phyloP scores from a whole-genome alignment of 306 rosid genomes.

The Cucurbita argyrosperma region DNA sequence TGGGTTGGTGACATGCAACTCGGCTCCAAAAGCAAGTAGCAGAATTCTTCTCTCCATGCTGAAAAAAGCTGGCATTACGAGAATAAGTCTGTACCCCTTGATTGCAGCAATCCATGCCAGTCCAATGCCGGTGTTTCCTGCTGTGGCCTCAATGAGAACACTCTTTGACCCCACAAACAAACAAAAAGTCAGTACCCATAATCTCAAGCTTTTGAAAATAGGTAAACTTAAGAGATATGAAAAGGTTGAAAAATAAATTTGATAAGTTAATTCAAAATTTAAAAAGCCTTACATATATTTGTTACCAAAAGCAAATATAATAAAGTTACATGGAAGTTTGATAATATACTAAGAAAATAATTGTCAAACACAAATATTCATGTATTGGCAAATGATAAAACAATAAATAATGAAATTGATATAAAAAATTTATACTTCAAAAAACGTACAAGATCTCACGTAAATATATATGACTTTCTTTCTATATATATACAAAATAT shows the following conservation, averaged over 20 bases:
- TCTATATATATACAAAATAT: not conserved
- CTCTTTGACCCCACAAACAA: conserved; percentile 25
- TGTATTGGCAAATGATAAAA: not conserved
- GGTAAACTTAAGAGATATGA: not conserved
- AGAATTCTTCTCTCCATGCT: conserved; percentile 61
- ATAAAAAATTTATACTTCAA: not conserved
- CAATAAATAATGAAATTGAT: not conserved
- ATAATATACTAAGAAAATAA: not conserved
- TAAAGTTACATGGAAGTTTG: not conserved
- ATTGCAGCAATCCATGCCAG: conserved; percentile 61
- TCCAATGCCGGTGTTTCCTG: conserved; percentile 85
- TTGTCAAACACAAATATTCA: not conserved
- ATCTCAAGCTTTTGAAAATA: conserved; percentile 11
- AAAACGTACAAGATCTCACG: not conserved
- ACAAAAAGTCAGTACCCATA: not conserved
- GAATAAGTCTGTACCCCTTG: conserved; percentile 52
- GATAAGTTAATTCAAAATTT: not conserved
- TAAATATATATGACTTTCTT: not conserved
- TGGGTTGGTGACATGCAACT: conserved; percentile 49
- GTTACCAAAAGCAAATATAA: not conserved
- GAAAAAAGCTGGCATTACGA: conserved; percentile 40
- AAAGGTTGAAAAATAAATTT: not conserved
- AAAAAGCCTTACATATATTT: not conserved
- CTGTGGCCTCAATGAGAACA: conserved; percentile 54
- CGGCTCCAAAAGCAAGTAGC: conserved; percentile 66